These are phyloP conservation scores for Bidens hawaiensis DNA, from an alignment of 140 eudicot genomes.

Conservation along the genomic window DNA sequence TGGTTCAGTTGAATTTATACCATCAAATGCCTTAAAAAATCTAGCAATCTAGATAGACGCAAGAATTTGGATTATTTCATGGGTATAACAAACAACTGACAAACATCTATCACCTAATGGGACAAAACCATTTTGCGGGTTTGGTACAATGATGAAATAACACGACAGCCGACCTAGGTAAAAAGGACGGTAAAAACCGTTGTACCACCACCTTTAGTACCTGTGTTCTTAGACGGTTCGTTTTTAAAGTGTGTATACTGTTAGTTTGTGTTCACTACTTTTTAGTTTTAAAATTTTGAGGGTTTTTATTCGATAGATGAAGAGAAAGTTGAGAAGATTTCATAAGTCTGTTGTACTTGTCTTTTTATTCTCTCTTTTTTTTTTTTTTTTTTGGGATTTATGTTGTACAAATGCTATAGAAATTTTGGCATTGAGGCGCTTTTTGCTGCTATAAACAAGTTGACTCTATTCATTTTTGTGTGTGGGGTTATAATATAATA, in stretches of 20 bases:
- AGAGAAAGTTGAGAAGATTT: conserved; percentile 7
- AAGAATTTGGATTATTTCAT: conserved; percentile 1
- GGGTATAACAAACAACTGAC: neutral
- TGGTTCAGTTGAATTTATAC: conserved; percentile 24
- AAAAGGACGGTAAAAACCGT: neutral
- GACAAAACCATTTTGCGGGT: neutral
- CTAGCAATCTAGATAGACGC: conserved; percentile 37
- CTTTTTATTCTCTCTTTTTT: too few relatives aligned
- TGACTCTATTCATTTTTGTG: conserved; percentile 6
- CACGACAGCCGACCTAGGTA: conserved; percentile 15
- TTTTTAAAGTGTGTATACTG: conserved; percentile 43
- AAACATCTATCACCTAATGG: neutral
- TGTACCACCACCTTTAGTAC: neutral
- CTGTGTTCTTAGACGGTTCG: neutral
- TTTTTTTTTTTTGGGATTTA: neutral
- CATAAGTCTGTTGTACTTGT: conserved; percentile 32
- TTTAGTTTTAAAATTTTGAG: conserved; percentile 4
- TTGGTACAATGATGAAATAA: conserved; percentile 8
- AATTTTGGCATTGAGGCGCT: conserved; percentile 29
- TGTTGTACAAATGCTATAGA: conserved; percentile 30
- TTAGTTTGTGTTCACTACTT: conserved; percentile 5
- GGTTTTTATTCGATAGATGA: conserved; percentile 16
- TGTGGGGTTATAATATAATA: neutral
- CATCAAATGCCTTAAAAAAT: conserved; percentile 54
- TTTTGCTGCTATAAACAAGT: conserved; percentile 15